Percentiles rank a stretch among this genome's conserved stretches.
These are phyloP conservation scores for Apophysomyces ossiformis DNA, from an alignment of 371 early-diverging fungal species.

Conservation along the genomic window DNA sequence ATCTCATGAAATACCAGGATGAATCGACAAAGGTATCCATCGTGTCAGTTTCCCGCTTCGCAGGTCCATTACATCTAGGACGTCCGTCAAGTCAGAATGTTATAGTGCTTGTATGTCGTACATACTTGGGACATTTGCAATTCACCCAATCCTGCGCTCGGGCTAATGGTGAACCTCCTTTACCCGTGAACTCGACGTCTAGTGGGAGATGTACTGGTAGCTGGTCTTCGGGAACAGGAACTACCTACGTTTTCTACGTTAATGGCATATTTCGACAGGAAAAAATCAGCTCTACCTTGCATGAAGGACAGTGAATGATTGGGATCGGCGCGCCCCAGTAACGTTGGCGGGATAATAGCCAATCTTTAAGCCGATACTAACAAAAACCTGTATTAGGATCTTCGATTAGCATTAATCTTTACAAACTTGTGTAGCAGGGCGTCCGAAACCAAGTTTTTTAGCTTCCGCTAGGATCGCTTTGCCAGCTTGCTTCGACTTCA, in stretches of 20 bases:
- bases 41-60: slow-evolving; percentile 89
- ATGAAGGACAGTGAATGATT: slow-evolving; percentile 84
- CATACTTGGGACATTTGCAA: slow-evolving; percentile 78
- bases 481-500: slow-evolving; percentile 65
- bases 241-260: slow-evolving; percentile 39
- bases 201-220: slow-evolving; percentile 81
- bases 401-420: neutral
- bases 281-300: slow-evolving; percentile 58
- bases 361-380: slow-evolving; percentile 90
- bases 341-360: slow-evolving; percentile 97
- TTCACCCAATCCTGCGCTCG: slow-evolving; percentile 66
- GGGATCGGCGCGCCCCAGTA: slow-evolving; percentile 99
- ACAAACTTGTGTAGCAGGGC: slow-evolving; percentile 54
- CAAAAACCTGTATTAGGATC: neutral
- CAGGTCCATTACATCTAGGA: slow-evolving; percentile 69
- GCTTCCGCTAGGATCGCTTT: slow-evolving; percentile 64
- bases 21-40: slow-evolving; percentile 98
- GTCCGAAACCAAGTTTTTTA: slow-evolving; percentile 51
- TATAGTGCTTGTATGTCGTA: neutral
- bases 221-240: slow-evolving; percentile 82
- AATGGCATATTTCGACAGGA: neutral
- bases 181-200: slow-evolving; percentile 67
- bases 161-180: slow-evolving; percentile 75
- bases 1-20: slow-evolving; percentile 94
- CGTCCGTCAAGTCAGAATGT: neutral